These are phyloP conservation scores for Zygotorulaspora danielsina DNA, from an alignment of 805 yeast genomes.

Conservation along the genomic window DNA sequence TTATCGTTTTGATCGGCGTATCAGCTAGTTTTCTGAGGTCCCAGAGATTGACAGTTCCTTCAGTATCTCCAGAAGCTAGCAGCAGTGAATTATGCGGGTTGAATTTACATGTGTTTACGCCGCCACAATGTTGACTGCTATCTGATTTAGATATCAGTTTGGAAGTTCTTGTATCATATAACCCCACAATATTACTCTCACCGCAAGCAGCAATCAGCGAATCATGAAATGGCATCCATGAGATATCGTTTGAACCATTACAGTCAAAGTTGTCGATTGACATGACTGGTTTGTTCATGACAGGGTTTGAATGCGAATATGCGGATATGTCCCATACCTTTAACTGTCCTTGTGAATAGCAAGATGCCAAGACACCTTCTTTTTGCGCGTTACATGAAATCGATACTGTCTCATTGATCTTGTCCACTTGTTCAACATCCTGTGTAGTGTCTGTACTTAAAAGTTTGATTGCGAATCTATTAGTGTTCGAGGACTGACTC, in stretches of 20 bases:
- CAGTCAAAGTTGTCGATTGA: slow-evolving; percentile 30
- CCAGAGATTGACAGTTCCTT: slow-evolving; percentile 55
- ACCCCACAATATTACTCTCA: slow-evolving; percentile 50
- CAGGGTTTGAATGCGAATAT: slow-evolving; percentile 31
- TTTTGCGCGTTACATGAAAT: slow-evolving; percentile 65
- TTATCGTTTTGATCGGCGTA: slow-evolving; percentile 30
- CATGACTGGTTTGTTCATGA: slow-evolving; percentile 26
- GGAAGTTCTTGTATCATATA: slow-evolving; percentile 51
- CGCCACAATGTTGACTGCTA: slow-evolving; percentile 26
- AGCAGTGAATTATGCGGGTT: slow-evolving; percentile 53
- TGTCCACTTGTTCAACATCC: slow-evolving; percentile 21
- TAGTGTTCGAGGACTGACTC: slow-evolving; percentile 14
- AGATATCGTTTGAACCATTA: slow-evolving; percentile 63
- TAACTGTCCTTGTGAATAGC: slow-evolving; percentile 59
- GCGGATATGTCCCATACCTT: slow-evolving; percentile 63
- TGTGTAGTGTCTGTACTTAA: slow-evolving; percentile 22
- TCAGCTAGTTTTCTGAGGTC: slow-evolving; percentile 52
- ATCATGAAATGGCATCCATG: slow-evolving; percentile 63
- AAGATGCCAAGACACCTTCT: slow-evolving; percentile 58
- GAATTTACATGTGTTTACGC: slow-evolving; percentile 56
- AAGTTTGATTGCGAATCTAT: slow-evolving; percentile 22
- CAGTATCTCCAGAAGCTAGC: slow-evolving; percentile 63
- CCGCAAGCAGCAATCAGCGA: slow-evolving; percentile 61
- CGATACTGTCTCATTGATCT: slow-evolving; percentile 59
- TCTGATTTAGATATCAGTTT: slow-evolving; percentile 10